Percentiles rank a stretch among this genome's conserved stretches.
phyloP scores from a whole-genome alignment of 768 basidiomycete genomes.

The Rubroboletus satanas region DNA sequence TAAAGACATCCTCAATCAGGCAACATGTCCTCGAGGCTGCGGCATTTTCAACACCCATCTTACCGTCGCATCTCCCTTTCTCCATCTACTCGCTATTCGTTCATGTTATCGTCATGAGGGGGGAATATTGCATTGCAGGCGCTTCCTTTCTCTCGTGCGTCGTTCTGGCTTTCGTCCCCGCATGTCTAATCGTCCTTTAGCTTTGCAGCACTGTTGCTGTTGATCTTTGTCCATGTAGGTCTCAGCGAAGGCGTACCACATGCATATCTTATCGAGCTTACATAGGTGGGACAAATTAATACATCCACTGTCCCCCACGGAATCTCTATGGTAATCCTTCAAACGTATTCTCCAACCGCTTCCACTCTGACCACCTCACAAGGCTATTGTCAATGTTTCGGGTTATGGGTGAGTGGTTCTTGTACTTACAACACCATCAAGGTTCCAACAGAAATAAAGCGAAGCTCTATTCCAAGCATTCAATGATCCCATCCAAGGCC shows the following conservation, averaged over 20 bases:
- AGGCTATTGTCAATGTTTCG: conserved; percentile 71
- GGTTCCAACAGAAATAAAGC: conserved; percentile 31
- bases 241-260: conserved; percentile 11
- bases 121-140: conserved; percentile 71
- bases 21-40: conserved; percentile 21
- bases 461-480: conserved; percentile 47
- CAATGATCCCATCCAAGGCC: conserved; percentile 53
- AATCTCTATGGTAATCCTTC: conserved; percentile 62
- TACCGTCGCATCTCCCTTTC: conserved; percentile 15
- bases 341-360: neutral
- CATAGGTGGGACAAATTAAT: conserved; percentile 78
- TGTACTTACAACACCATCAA: neutral
- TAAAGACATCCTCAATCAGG: neutral
- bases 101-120: conserved; percentile 47
- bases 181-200: conserved; percentile 15
- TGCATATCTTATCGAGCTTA: conserved; percentile 20
- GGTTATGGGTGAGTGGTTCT: conserved; percentile 55
- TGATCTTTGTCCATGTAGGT: conserved; percentile 81
- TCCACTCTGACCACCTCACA: conserved; percentile 15
- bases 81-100: conserved; percentile 17
- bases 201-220: conserved; percentile 44
- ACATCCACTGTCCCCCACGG: conserved; percentile 67
- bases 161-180: neutral
- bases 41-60: conserved; percentile 19
- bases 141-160: conserved; percentile 72